A percentile compares a stretch with the other conserved stretches of the same genome.
These are phyloP conservation scores for Pseudozyma tsukubaensis DNA, from an alignment of 1,284 basidiomycete species.

Conservation along the genomic window DNA sequence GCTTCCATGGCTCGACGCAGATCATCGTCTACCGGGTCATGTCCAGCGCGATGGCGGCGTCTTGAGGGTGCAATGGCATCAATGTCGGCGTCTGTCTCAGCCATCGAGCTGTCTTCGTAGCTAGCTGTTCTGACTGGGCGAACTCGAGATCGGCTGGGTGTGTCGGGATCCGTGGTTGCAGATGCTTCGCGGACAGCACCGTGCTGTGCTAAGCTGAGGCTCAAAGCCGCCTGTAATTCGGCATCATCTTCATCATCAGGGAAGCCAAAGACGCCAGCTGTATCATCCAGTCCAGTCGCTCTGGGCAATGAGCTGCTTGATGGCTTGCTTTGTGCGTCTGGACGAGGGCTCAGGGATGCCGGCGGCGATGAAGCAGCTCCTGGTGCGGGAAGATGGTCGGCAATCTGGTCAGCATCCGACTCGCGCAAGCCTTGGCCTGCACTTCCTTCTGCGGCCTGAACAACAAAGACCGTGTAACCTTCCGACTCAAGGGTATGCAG, in stretches of 20 bases:
- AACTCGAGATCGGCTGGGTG: conserved; percentile 36
- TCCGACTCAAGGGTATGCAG: conserved; percentile 61
- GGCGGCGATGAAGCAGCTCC: conserved; percentile 12
- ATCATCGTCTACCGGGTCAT: conserved; percentile 42
- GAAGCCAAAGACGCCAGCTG: conserved; percentile 16
- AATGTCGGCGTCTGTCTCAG: conserved; percentile 59
- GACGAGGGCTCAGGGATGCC: conserved; percentile 30
- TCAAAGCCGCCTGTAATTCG: conserved; percentile 61
- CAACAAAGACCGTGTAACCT: conserved; percentile 65
- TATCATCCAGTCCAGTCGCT: background rate
- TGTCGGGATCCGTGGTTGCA: conserved; percentile 10
- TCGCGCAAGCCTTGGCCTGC: conserved; percentile 33
- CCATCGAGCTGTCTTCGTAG: conserved; percentile 25
- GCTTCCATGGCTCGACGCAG: conserved; percentile 50
- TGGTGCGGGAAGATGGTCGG: conserved; percentile 50
- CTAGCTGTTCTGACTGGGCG: conserved; percentile 32
- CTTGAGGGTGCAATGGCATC: conserved; percentile 59
- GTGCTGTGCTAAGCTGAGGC: conserved; percentile 49
- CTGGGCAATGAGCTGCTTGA: conserved; percentile 4
- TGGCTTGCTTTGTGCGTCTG: conserved; percentile 6
- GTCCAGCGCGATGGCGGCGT: conserved; percentile 26
- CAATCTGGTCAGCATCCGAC: conserved; percentile 56
- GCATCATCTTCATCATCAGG: conserved; percentile 36
- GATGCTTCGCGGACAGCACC: background rate
- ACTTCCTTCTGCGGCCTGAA: conserved; percentile 39